Evolutionary conservation across 2,329 filamentous ascomycete species (phyloP).

Genomic region (Alternaria sp.): DNA sequence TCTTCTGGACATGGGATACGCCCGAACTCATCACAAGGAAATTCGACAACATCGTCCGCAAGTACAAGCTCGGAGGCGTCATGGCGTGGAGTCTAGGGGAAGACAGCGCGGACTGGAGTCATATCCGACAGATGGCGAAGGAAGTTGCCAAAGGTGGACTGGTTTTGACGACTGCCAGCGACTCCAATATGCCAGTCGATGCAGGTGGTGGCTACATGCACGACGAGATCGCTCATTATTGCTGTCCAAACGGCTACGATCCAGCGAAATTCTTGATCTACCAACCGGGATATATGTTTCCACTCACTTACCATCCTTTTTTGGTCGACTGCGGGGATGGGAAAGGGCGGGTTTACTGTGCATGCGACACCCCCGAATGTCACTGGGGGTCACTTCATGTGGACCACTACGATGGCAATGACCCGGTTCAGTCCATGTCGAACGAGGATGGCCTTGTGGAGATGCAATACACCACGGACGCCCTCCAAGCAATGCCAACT

Average conservation of each 20-base stretch:
- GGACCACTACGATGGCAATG: background rate
- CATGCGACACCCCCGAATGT: background rate
- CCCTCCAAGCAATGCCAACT: background rate
- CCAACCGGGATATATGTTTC: background rate
- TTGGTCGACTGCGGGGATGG: background rate
- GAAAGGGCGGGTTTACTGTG: background rate
- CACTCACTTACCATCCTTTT: background rate
- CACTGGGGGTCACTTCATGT: background rate
- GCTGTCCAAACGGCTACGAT: background rate
- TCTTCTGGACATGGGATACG: slow-evolving; percentile 80
- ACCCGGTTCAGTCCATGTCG: no score
- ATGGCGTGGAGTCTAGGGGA: slow-evolving; percentile 80
- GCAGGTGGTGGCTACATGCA: background rate
- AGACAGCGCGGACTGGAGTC: slow-evolving; percentile 56
- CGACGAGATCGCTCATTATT: background rate
- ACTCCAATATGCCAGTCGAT: background rate
- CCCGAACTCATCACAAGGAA: slow-evolving; percentile 66
- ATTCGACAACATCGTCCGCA: slow-evolving; percentile 64
- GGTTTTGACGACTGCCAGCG: background rate
- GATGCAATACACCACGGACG: background rate
- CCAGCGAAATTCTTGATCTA: background rate
- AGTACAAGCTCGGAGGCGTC: slow-evolving; percentile 67
- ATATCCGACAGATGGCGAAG: slow-evolving; percentile 51
- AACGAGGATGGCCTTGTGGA: background rate
- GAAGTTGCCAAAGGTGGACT: slow-evolving; percentile 20